Evolutionary conservation across 2,329 filamentous ascomycete species (phyloP), one percentile per base, ranked within the genome.

Genomic region (Aspergillus pseudoglaucus): DNA sequence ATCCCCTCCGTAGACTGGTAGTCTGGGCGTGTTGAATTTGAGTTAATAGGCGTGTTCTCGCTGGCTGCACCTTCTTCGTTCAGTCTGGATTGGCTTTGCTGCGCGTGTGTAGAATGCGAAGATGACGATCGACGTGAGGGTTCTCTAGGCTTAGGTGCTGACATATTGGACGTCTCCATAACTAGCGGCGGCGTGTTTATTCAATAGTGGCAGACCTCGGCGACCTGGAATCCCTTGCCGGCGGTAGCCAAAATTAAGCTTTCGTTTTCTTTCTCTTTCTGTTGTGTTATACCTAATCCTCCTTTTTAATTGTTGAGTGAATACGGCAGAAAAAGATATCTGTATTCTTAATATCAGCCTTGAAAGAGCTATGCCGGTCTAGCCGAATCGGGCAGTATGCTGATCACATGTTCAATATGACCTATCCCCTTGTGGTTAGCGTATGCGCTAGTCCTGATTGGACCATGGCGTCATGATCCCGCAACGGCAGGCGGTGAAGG

Each of bases 1-100:
- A 54, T 48, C 23, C 54, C 53, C 12, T 56, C 60, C 5, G 63
- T 70, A 4, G 66, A 63, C 38, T 64, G 60, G 43, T 69, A 70
- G 45, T 59, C 60, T 25, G 59, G 63, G 25, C 51, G 50, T 27
- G 53, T 53, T 25, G 58, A 49, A 25, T 53, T 52, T 5, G 50
- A 45, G 23, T 52, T 54, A 32, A 69, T 67, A 17, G 64, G 63
- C 2, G 65, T 68, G 41, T 51, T 54, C 52, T 69, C 66, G 45
- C 55, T 60, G 44, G 52, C 47, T 25, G 42, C 41, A 17, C 40
- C 47, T 56, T 50, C 51, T 18, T 15, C 22, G 20, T 3, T 14
- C 17, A 18, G 6, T 2, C 5, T 39, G 17, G 37, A 9, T 39
- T 42, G 40, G 6, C 1, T 18, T 4, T 25, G 22, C 14, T 42